phyloP scores from a whole-genome alignment of 768 basidiomycete genomes.

The Filobasidium wieringae region DNA sequence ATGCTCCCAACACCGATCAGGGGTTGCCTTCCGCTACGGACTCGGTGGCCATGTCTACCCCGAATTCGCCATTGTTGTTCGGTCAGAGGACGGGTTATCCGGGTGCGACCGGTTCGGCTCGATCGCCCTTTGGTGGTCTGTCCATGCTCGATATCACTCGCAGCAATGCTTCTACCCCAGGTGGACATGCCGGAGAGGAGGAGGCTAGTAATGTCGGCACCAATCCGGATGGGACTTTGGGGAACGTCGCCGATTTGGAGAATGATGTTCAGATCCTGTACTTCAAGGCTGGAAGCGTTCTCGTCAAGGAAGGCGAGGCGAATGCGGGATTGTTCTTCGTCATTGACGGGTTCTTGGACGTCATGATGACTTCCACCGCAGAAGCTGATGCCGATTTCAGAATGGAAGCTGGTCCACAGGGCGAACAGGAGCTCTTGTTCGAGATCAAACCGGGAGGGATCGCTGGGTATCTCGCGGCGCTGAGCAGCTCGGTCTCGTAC shows the following conservation, averaged over 20 bases:
- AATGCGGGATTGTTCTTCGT: slow-evolving; percentile 85
- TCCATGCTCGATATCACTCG: slow-evolving; percentile 40
- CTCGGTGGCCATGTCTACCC: slow-evolving; percentile 34
- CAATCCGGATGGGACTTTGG: slow-evolving; percentile 50
- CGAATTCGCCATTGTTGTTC: slow-evolving; percentile 27
- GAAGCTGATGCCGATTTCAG: background rate
- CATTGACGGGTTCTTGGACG: slow-evolving; percentile 91
- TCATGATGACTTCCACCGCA: slow-evolving; percentile 33
- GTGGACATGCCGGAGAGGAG: slow-evolving; percentile 20
- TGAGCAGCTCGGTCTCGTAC: slow-evolving; percentile 84
- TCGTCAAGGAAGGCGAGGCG: slow-evolving; percentile 80
- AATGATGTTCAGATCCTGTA: slow-evolving; percentile 94
- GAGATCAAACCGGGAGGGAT: slow-evolving; percentile 65
- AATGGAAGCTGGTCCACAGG: background rate
- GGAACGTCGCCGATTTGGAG: slow-evolving; percentile 64
- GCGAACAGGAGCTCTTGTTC: slow-evolving; percentile 31
- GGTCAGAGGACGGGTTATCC: slow-evolving; percentile 19
- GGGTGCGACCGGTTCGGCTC: slow-evolving; percentile 11
- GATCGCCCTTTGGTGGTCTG: slow-evolving; percentile 32
- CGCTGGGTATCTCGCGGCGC: slow-evolving; percentile 86
- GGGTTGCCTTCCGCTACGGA: slow-evolving; percentile 21
- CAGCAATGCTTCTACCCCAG: slow-evolving; percentile 60
- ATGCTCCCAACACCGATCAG: slow-evolving; percentile 34
- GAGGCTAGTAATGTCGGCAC: slow-evolving; percentile 39
- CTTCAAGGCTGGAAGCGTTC: slow-evolving; percentile 70